Base-by-base conservation (phyloP, 768 basidiomycete genomes). In the Peribolospora kevripleyi region DNA sequence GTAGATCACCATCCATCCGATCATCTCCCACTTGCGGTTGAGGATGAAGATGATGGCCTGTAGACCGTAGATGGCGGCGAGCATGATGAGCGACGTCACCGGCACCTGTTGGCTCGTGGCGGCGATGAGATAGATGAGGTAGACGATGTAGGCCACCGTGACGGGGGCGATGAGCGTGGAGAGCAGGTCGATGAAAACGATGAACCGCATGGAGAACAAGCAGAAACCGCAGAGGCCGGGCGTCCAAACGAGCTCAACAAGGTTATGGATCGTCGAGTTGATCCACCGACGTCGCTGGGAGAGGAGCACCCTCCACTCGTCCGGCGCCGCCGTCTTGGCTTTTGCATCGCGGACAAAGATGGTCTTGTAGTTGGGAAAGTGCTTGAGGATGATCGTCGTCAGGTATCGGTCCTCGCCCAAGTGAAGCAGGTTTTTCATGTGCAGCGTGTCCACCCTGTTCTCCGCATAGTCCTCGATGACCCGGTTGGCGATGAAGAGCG, bases 281-380 rank as follows among this genome's bases (percentile, higher is more conserved):
- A 98, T 98, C 91, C 93, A 98, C 62, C 93, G 84, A 69, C 91
- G 83, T 71, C 91, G 81, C 65, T 98, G 93, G 6, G 87, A 93
- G 25, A 98, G 70, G 53, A 98, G 68, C 37, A 95, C 80, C 66
- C 79, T 80, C 86, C 87, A 93, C 61, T 87, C 84, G 61, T 91
- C 88, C 0, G 91, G 91, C 3, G 91, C 91, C 11, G 95, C 83
- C 0, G 91, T 97, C 65, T 75, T 82, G 0, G 90, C 93, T 65
- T 85, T 81, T 1, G 93, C 90, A 62, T 93, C 88, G 5, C 86
- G 79, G 51, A 90, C 77, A 64, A 97, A 97, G 64, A 87, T 88
- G 4, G 87, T 93, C 75, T 91, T 95, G 75, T 79, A 81, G 52
- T 75, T 71, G 9, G 87, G 80, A 78, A 95, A 98, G 67, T 93